Evolutionary conservation across 2,329 filamentous ascomycete species (phyloP).

Genomic region (Calonectria hongkongensis): DNA sequence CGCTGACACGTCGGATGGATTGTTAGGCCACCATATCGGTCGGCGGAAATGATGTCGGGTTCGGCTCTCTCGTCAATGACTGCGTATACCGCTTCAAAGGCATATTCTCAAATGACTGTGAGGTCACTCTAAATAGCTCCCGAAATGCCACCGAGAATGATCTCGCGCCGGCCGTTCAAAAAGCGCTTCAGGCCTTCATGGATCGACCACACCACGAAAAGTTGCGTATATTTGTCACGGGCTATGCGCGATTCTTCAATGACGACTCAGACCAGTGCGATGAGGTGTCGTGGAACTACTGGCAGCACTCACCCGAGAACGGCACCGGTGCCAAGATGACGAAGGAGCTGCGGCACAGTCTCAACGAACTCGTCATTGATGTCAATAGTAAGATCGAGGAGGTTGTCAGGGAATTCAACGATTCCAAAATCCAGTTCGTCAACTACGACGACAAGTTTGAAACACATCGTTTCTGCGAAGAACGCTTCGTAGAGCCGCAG

Average conservation of each 20-base stretch:
- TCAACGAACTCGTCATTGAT: constrained; percentile 17
- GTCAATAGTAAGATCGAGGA: constrained; percentile 6
- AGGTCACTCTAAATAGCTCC: constrained; percentile 11
- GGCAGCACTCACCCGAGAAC: constrained; percentile 26
- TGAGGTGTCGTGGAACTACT: constrained; percentile 27
- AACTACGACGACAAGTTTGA: constrained; percentile 4
- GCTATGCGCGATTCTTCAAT: constrained; percentile 8
- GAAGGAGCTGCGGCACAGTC: constrained; percentile 5
- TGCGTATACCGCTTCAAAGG: constrained; percentile 34
- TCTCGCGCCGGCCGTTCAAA: constrained; percentile 5
- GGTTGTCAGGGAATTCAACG: not conserved
- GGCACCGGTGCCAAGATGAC: constrained; percentile 28
- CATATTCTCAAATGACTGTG: not conserved
- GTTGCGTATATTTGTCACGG: constrained; percentile 12
- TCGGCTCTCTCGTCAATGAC: constrained; percentile 24
- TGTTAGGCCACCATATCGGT: constrained; percentile 6
- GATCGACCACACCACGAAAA: not conserved
- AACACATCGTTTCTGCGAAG: constrained; percentile 7
- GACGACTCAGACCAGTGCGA: constrained; percentile 2
- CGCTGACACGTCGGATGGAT: not conserved
- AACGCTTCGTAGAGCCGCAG: constrained; percentile 8
- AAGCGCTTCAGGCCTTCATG: constrained; percentile 8
- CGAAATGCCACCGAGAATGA: not conserved
- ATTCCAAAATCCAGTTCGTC: not conserved
- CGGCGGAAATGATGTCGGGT: constrained; percentile 16